Base-by-base conservation (phyloP, 805 yeast species). In the Danielia reshetovae region DNA sequence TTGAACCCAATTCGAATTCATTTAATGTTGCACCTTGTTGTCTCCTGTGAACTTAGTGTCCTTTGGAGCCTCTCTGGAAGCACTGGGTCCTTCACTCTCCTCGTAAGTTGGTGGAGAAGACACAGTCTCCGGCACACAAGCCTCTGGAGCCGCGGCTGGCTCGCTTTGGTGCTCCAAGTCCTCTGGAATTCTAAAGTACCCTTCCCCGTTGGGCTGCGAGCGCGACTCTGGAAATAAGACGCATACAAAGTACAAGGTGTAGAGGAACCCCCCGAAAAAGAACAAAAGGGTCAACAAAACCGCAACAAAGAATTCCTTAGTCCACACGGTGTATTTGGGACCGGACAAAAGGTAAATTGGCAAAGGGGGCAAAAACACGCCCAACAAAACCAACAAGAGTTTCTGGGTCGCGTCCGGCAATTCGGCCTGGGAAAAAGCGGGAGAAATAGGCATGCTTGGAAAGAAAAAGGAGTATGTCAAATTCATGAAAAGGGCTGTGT, bases 331-430 rank as follows among this genome's bases (percentile, higher is more conserved):
- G 36, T 55, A 52, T 32, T 52, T 51, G 10, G 55, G 55, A 3
- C 40, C 46, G 11, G 51, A 49, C 32, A 61, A 39, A 10, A 65
- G 43, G 31, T 56, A 57, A 18, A 66, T 48, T 2, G 71, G 68
- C 34, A 62, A 51, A 3, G 72, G 71, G 11, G 72, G 71, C 21
- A 65, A 35, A 7, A 64, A 41, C 14, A 63, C 29, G 15, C 59
- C 65, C 41, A 62, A 41, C 11, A 62, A 27, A n/a, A 51, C 55
- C 36, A 65, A 45, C 27, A 62, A 39, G 18, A 52, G 28, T 34
- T 38, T 51, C 35, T 60, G 57, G 17, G 46, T 36, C 11, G 30
- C 35, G 27, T 36, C 30, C 8, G 45, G 50, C 24, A 30, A n/a
- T 3, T 33, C 36, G 3, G 45, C 17, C 11, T 38, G 29, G 19